Base-by-base conservation (phyloP, 1,284 basidiomycete species). In the Naganishia sp. region DNA sequence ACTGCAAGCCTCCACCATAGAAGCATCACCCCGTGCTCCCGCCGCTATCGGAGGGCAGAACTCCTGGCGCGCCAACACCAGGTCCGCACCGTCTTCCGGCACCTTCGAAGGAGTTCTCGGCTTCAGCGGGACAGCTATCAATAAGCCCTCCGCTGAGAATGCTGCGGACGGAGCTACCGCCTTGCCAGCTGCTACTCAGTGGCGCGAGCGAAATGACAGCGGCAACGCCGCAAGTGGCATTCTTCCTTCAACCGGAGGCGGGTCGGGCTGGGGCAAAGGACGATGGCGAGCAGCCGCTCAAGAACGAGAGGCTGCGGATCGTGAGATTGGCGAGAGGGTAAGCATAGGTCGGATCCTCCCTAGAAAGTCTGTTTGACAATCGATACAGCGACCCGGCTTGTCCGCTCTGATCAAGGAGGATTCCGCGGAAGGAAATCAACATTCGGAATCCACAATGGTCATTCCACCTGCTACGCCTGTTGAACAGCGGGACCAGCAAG, bases 41-140 rank as follows among this genome's bases (percentile, higher is more conserved):
- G 65, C 55, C 17, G 46, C 49, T 31, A 66, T 54, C 23, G 57
- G 71, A 23, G 58, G 58, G 13, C 58, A 61, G n/a, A 69, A 73
- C 10, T 74, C 69, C 39, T 80, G 79, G 79, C 70, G 79, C 39
- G 72, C 76, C 9, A 66, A 70, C n/a, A 25, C 60, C 39, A 71
- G 75, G 28, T 73, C 72, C 31, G 63, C 57, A 2, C 61, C 68
- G 1, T 51, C 69, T 18, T 76, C 77, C 11, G 77, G 77, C 65
- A 76, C 69, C 11, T 80, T 80, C 65, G 79, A 80, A 54, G 79
- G 78, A 50, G 79, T 79, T 31, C 72, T 79, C 10, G 79, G 77
- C 3, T 79, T 78, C 66, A 74, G 75, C 54, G 70, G 68, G 54
- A 21, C 68, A 11, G 39, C 67, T 28, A 54, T 62, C 23, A 63